Percentiles rank a stretch among this genome's conserved stretches.
phyloP scores from a whole-genome alignment of 352 stramenopile species.

The Elongisporangium anandrum region DNA sequence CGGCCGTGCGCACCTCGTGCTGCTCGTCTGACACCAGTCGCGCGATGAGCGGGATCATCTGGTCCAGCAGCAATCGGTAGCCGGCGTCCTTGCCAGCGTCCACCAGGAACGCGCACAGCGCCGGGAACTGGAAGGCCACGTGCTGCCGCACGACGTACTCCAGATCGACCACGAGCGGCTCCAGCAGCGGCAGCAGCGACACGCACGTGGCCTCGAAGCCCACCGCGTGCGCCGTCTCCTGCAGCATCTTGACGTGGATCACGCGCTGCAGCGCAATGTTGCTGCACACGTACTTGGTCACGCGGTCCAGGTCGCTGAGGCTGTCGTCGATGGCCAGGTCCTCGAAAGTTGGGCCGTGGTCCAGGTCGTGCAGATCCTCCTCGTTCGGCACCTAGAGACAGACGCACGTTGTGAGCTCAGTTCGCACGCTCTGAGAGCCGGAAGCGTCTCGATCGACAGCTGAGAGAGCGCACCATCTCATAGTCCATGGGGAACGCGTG shows the following conservation, averaged over 20 bases:
- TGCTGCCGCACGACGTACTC: constrained; percentile 96
- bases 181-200: constrained; percentile 88
- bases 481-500: neutral
- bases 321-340: constrained; percentile 98
- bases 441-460: neutral
- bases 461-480: neutral
- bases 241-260: constrained; percentile 96
- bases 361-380: constrained; percentile 15
- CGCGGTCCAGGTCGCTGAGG: constrained; percentile 91
- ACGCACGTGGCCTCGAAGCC: constrained; percentile 82
- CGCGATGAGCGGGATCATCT: constrained; percentile 70
- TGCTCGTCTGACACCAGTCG: constrained; percentile 83
- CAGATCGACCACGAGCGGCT: constrained; percentile 81
- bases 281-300: constrained; percentile 94
- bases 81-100: constrained; percentile 33
- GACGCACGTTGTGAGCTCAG: neutral
- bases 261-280: constrained; percentile 96
- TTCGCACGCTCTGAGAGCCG: neutral
- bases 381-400: constrained; percentile 10
- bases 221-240: constrained; percentile 78
- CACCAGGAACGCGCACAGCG: constrained; percentile 70
- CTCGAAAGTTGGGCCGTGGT: constrained; percentile 92
- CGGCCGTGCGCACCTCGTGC: constrained; percentile 84
- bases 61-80: constrained; percentile 74
- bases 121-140: constrained; percentile 88